Conservation (phyloP, 768 basidiomycete genomes). For the Candolleomyces aberdarensis region DNA sequence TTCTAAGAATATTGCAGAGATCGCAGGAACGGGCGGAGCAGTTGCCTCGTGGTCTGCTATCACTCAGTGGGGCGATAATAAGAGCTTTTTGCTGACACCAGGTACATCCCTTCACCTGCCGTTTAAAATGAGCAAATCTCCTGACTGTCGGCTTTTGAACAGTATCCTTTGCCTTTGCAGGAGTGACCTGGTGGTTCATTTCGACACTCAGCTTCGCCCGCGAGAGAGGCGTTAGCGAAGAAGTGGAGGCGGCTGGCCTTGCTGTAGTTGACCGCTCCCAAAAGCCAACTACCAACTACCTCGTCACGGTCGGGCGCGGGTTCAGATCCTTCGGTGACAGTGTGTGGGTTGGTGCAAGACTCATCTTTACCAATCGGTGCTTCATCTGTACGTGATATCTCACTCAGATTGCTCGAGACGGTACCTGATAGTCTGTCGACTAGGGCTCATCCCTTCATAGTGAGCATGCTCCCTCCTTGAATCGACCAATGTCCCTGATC, state of each 20-base stretch:
- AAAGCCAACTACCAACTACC: constrained; percentile 16
- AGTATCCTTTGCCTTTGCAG: constrained; percentile 27
- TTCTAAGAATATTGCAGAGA: constrained; percentile 11
- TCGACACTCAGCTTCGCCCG: constrained; percentile 22
- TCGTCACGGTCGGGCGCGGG: constrained; percentile 19
- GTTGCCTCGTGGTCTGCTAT: constrained; percentile 28
- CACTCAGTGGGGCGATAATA: constrained; percentile 29
- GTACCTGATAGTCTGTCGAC: not conserved
- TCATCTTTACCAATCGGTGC: constrained; percentile 23
- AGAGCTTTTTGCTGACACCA: constrained; percentile 28
- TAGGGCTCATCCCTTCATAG: constrained; percentile 27
- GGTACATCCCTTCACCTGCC: not conserved
- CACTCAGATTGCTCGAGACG: not conserved
- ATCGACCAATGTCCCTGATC: not conserved
- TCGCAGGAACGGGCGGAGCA: constrained; percentile 28
- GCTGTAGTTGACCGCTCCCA: constrained; percentile 14
- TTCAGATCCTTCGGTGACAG: constrained; percentile 22
- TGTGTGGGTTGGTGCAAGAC: constrained; percentile 23
- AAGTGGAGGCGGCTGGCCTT: constrained; percentile 19
- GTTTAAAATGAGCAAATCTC: not conserved
- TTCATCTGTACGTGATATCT: constrained; percentile 23
- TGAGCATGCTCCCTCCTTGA: constrained; percentile 4
- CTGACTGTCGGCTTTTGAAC: not conserved
- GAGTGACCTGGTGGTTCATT: constrained; percentile 24
- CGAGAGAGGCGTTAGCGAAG: constrained; percentile 11